Evolutionary conservation across 2,329 filamentous ascomycete species (phyloP), one percentile per base, ranked within the genome.

Genomic region (Epichloe scottii): DNA sequence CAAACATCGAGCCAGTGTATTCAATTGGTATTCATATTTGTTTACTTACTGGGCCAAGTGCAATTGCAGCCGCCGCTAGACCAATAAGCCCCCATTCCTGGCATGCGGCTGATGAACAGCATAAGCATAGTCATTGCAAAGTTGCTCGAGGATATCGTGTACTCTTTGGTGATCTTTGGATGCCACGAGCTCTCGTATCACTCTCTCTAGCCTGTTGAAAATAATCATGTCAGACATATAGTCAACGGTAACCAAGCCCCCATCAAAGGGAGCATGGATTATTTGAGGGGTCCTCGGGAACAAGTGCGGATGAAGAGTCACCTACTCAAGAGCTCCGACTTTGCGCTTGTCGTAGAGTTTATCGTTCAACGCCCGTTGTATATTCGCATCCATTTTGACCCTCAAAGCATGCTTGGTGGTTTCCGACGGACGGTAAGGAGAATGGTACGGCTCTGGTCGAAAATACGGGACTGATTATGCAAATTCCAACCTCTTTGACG

Each of bases 261-360:
- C 21, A 35, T 26, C 3, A 12, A 41, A 11, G 21, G 37, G 17
- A 42, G 14, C 42, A 40, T 41, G 17, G 19, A 41, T n/a, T n/a
- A 26, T 26, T 33, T 43, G 46, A 52, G 46, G 19, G 37, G 26
- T 39, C 46, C 40, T 38, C 53, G 47, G 37, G 7, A n/a, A 35
- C 15, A 38, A 10, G 21, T 17, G 42, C 8, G 17, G 21, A 21
- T 46, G 21, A 50, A 30, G 10, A 23, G 17, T 54, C 48, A 73
- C 85, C 63, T 82, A 95, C 89, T 98, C 93, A 52, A 98, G 80
- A 60, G 94, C 93, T 57, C 93, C 93, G 63, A 89, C 84, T 71
- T 98, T 98, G 66, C 94, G 82, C 75, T 94, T 95, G 66, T 98
- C 93, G 68, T 98, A 98, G 65, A 97, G 84, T 79, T 96, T 98